phyloP scores from a whole-genome alignment of 306 rosid species.

The Lupinus albus region DNA sequence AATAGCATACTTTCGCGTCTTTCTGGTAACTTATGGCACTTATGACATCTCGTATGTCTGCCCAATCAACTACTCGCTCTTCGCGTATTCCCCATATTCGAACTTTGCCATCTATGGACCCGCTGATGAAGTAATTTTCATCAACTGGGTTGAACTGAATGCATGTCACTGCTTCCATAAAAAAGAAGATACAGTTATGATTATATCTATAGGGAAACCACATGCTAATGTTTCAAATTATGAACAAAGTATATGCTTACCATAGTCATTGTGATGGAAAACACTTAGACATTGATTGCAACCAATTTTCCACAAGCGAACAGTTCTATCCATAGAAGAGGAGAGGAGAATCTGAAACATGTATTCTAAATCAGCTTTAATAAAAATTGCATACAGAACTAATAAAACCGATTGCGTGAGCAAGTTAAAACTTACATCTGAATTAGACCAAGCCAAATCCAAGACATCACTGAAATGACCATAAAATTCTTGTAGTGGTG shows the following conservation, averaged over 20 bases:
- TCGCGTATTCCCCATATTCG: constrained; percentile 69
- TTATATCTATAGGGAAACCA: constrained; percentile 3
- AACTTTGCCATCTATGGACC: constrained; percentile 77
- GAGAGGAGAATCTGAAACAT: constrained; percentile 66
- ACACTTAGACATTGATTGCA: constrained; percentile 50
- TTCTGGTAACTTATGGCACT: constrained; percentile 66
- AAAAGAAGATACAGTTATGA: background rate
- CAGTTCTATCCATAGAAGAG: constrained; percentile 72
- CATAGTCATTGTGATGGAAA: constrained; percentile 65
- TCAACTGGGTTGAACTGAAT: constrained; percentile 68
- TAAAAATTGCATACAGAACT: background rate
- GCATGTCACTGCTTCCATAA: constrained; percentile 66
- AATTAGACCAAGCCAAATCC: constrained; percentile 80
- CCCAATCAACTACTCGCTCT: constrained; percentile 76
- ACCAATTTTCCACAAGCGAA: constrained; percentile 69
- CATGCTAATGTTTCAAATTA: constrained; percentile 6
- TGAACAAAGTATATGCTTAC: constrained; percentile 38
- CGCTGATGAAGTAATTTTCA: constrained; percentile 68
- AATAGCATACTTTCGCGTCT: constrained; percentile 60
- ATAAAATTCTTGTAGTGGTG: constrained; percentile 60
- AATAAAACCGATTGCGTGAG: background rate
- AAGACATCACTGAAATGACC: constrained; percentile 73
- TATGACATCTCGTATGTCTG: constrained; percentile 60
- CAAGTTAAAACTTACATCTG: constrained; percentile 59
- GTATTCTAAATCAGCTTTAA: constrained; percentile 28